Base-by-base conservation (phyloP, 129 eudicot species). In the Escallonia rubra region DNA sequence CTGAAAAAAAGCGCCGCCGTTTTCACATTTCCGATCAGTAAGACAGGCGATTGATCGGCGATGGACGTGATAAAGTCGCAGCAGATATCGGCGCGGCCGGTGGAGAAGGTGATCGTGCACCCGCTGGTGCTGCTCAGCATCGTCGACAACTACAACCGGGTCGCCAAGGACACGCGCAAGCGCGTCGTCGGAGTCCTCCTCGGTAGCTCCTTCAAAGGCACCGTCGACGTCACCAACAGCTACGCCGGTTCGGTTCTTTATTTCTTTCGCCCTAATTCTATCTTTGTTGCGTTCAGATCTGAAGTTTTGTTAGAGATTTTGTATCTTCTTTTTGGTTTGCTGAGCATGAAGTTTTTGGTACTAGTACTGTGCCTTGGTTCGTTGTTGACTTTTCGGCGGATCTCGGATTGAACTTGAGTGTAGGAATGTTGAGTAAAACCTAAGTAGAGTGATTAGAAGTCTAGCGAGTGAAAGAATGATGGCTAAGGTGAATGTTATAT, bases 51-150 rank as follows among this genome's bases (percentile, higher is more conserved):
- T 8, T 50, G 1, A 52, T 52, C 14, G 7, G 14, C 41, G 64
- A 91, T 92, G 98, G 98, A 92, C 41, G 98, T 89, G 74, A 92
- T 92, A 16, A 92, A 92, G 63, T 81, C 96, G 11, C 96, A 92
- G 78, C 98, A 92, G 64, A 78, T 92, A 58, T 83, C 95, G 11
- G 74, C 86, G 6, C 69, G 89, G 48, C 78, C 88, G 76, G 89
- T 93, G 77, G 95, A 89, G 86, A 93, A 93, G 78, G 95, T 93
- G 12, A 83, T 93, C 41, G 96, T 93, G 6, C 99, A 93, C 58
- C 99, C 99, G 0, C 78, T 93, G 14, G 99, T 93, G 47, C 85
- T 93, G 6, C 85, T 93, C 12, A 93, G 98, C 92, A 85, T 86
- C 59, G 99, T 93, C 65, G 99, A 93, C 61, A 90, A 89, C 78